phyloP scores from a whole-genome alignment of 257 asterid species.

The Petunia secreta region DNA sequence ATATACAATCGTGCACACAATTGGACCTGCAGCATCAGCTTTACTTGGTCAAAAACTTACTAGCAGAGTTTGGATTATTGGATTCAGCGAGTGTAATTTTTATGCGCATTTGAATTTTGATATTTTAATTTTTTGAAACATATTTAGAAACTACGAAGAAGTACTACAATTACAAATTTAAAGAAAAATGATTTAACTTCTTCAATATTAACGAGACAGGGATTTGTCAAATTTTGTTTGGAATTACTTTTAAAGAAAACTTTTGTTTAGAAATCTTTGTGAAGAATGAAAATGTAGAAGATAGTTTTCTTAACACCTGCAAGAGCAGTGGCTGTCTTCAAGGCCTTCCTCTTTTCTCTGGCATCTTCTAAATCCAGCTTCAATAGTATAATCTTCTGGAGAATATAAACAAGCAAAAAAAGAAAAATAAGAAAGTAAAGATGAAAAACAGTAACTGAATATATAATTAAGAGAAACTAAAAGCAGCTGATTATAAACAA shows the following conservation, averaged over 20 bases:
- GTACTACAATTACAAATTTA: too few relatives aligned
- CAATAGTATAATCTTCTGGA: slow-evolving; percentile 53
- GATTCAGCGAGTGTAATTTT: not conserved
- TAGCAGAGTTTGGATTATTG: not conserved
- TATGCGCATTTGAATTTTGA: too few relatives aligned
- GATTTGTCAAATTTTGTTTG: too few relatives aligned
- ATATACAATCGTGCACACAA: not conserved
- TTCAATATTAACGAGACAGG: too few relatives aligned
- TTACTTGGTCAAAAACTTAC: not conserved
- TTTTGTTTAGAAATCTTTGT: not conserved
- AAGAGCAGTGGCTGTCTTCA: slow-evolving; percentile 60
- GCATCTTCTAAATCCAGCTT: slow-evolving; percentile 61
- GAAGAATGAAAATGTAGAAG: not conserved
- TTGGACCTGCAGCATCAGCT: not conserved
- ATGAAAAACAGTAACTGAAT: not conserved
- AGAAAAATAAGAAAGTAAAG: not conserved
- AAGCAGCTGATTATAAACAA: too few relatives aligned
- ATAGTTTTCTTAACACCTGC: slow-evolving; percentile 43
- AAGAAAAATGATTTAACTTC: too few relatives aligned
- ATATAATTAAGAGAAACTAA: not conserved
- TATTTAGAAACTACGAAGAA: not conserved
- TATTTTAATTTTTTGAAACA: not conserved
- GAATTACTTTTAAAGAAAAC: too few relatives aligned
- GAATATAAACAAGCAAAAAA: not conserved
- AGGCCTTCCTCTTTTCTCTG: slow-evolving; percentile 58